Evolutionary conservation across 257 asterid species (phyloP).

Genomic region (Solanum arcanum): DNA sequence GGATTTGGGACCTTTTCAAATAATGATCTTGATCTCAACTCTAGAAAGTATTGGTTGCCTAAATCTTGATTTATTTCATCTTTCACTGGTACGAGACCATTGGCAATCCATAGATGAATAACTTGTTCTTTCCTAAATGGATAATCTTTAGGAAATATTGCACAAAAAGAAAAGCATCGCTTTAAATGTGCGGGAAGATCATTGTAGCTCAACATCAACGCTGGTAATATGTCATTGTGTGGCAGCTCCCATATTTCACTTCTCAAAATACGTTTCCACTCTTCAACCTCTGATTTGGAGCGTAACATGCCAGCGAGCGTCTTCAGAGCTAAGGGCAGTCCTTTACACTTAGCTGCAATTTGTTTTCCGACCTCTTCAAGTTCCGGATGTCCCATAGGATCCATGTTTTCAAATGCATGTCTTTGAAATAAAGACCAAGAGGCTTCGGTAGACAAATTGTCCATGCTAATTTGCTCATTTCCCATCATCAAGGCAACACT

Average conservation of each 20-base stretch:
- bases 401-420: neutral
- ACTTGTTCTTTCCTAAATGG: neutral
- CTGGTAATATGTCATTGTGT: neutral
- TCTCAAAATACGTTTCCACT: neutral
- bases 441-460: neutral
- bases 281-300: neutral
- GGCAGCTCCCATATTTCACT: neutral
- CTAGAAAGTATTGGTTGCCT: neutral
- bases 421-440: neutral
- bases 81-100: neutral
- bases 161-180: neutral
- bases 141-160: slow-evolving; percentile 3
- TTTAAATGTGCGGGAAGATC: neutral
- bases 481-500: slow-evolving; percentile 32
- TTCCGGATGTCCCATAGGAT: too few species aligned
- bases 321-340: neutral
- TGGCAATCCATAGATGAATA: neutral
- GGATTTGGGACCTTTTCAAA: neutral
- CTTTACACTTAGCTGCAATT: neutral
- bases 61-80: neutral
- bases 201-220: neutral
- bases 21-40: neutral
- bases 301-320: neutral
- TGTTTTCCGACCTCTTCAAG: too few species aligned
- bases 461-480: neutral